phyloP scores from a whole-genome alignment of 108 stramenopile genomes.

The Pelagomonas calceolata region DNA sequence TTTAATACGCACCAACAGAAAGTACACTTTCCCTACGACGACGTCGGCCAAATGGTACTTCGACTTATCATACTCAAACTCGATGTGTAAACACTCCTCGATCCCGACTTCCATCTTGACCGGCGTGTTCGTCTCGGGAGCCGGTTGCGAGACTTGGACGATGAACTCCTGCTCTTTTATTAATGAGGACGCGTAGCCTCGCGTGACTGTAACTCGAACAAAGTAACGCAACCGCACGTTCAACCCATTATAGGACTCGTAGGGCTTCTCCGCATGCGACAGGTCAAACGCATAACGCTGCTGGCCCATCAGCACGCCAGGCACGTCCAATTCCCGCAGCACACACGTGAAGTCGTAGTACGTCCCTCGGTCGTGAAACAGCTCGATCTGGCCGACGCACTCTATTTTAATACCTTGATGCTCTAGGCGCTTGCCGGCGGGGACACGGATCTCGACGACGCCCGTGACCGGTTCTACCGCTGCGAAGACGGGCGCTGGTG shows the following conservation, averaged over 20 bases:
- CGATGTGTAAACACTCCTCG: conserved; percentile 98
- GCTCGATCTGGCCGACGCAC: conserved; percentile 83
- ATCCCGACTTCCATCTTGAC: conserved; percentile 99
- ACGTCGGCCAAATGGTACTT: conserved; percentile 84
- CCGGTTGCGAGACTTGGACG: conserved; percentile 57
- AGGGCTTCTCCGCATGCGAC: conserved; percentile 54
- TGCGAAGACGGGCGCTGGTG: not conserved
- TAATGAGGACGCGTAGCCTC: conserved; percentile 62
- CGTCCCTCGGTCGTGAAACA: conserved; percentile 54
- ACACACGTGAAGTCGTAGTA: conserved; percentile 81
- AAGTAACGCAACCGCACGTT: conserved; percentile 94
- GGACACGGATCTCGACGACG: conserved; percentile 59
- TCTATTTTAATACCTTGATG: conserved; percentile 93
- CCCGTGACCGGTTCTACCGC: conserved; percentile 11
- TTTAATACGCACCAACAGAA: conserved; percentile 91
- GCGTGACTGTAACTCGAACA: conserved; percentile 71
- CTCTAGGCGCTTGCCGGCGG: conserved; percentile 87
- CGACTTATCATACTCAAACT: conserved; percentile 93
- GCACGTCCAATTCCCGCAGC: conserved; percentile 81
- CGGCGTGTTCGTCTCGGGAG: conserved; percentile 54
- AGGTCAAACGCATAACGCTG: conserved; percentile 72
- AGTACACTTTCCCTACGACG: conserved; percentile 92
- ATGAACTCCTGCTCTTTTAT: conserved; percentile 78
- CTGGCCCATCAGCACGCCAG: conserved; percentile 66
- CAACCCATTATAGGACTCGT: conserved; percentile 76